Conservation (phyloP, 306 rosid genomes). For the Malus orientalis region DNA sequence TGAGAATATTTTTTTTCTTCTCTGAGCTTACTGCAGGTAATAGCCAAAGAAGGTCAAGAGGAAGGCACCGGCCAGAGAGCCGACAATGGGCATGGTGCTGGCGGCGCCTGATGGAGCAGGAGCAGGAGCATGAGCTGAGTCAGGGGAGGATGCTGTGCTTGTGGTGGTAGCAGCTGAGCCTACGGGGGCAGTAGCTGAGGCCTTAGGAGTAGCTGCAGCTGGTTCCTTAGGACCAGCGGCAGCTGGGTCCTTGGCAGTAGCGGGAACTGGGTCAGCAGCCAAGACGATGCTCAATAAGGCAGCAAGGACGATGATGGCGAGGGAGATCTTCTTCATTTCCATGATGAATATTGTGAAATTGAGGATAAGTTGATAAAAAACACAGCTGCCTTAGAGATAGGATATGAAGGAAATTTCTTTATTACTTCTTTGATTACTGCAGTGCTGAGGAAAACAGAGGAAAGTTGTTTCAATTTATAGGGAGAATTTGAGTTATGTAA, state of each 20-base stretch:
- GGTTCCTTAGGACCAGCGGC: neutral
- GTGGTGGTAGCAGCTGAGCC: neutral
- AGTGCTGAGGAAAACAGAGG: neutral
- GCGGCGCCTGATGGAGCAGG: neutral
- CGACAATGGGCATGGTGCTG: neutral
- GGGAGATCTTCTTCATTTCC: slow-evolving; percentile 12
- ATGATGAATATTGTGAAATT: neutral
- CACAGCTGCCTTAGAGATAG: neutral
- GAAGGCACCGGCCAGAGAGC: slow-evolving; percentile 1
- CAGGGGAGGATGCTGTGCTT: neutral
- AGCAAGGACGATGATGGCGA: neutral
- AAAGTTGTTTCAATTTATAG: neutral
- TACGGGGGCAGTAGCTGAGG: neutral
- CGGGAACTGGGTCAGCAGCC: neutral
- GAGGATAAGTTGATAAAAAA: neutral
- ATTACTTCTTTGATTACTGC: neutral
- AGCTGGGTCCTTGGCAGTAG: neutral
- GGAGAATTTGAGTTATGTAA: neutral
- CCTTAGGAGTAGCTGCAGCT: neutral
- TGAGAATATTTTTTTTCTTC: neutral
- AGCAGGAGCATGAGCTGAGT: slow-evolving; percentile 1
- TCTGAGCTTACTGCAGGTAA: slow-evolving; percentile 30
- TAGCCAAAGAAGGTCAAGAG: slow-evolving; percentile 1
- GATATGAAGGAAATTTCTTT: neutral
- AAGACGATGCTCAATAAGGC: neutral